Base-by-base conservation (phyloP, 495 filamentous ascomycete genomes). In the Neurospora sp. region DNA sequence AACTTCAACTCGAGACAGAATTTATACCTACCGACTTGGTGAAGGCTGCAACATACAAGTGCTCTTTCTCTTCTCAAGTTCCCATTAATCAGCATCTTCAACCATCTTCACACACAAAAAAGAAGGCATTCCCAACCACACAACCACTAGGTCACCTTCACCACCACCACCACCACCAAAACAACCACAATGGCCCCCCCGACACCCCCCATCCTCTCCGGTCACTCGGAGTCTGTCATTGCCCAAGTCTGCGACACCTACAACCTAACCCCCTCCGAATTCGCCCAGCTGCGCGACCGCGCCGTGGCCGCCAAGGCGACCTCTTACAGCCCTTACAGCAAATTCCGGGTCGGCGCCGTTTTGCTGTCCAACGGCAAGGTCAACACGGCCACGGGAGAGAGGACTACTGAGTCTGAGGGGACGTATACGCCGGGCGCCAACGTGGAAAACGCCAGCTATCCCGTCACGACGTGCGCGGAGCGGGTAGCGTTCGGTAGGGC, bases 401-500 rank as follows among this genome's bases (percentile, higher is more conserved):
- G 44, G 3, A 46, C 44, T 20, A 46, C 44, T 3, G n/a, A n/a
- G 11, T 20, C 7, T 4, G 72, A 39, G 1, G 31, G 0, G 6
- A 40, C 38, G 14, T 16, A 54, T 72, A 74, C 93, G 76, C 79
- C 83, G 69, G 96, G 96, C 27, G 94, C 92, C 69, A 99, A 99
- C 82, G 90, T 99, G 38, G 96, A 99, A 83, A 98, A 98, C 81
- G 96, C 93, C 2, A 86, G 91, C 35, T 98, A 97, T 79, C 95
- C 95, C 6, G 94, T 98, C 27, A 92, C 93, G 0, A 95, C 92
- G 0, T 99, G 96, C 80, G 96, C 96, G n/a, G 96, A 98, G 87
- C 85, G 94, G 41, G 91, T 93, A 12, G 93, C 95, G 3, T 83
- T 98, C 75, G 92, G 88, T 4, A 93, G 88, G 71, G 96, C 96